These are phyloP conservation scores for Conoideocrella luteorostrata DNA, from an alignment of 2,329 filamentous ascomycete genomes.

Conservation along the genomic window DNA sequence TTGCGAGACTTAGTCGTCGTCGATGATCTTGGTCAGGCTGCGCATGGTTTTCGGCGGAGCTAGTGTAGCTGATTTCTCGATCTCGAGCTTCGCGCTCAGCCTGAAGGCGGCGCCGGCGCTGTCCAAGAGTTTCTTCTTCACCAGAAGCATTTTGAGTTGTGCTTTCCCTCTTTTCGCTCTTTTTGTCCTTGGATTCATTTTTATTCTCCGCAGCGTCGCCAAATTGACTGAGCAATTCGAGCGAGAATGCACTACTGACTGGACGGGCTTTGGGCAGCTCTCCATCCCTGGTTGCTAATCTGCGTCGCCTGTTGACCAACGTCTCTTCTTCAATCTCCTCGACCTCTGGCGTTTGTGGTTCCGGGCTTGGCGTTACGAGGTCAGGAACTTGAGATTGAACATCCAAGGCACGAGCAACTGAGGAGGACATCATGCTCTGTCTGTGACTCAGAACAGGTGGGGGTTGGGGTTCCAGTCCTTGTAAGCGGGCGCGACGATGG, in stretches of 20 bases:
- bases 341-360: conserved; percentile 39
- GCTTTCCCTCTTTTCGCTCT: conserved; percentile 36
- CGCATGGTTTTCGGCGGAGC: conserved; percentile 15
- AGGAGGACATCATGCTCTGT: conserved; percentile 38
- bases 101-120: conserved; percentile 68
- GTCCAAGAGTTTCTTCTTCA: conserved; percentile 72
- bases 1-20: conserved; percentile 48
- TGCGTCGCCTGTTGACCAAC: conserved; percentile 57
- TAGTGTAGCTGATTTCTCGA: conserved; percentile 41
- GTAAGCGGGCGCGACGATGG: conserved; percentile 65
- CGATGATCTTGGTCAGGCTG: conserved; percentile 13
- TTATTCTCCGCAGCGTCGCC: conserved; percentile 42
- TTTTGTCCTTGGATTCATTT: conserved; percentile 17
- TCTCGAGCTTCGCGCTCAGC: conserved; percentile 60
- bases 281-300: conserved; percentile 54
- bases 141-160: conserved; percentile 12
- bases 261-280: conserved; percentile 47
- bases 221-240: conserved; percentile 62
- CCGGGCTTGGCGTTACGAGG: conserved; percentile 12
- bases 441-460: conserved; percentile 33
- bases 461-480: conserved; percentile 49
- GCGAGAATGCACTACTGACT: conserved; percentile 60
- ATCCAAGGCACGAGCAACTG: conserved; percentile 14
- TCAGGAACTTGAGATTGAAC: conserved; percentile 2
- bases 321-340: conserved; percentile 58